phyloP scores from a whole-genome alignment of 106 monocot genomes.

The Posidonia australis region DNA sequence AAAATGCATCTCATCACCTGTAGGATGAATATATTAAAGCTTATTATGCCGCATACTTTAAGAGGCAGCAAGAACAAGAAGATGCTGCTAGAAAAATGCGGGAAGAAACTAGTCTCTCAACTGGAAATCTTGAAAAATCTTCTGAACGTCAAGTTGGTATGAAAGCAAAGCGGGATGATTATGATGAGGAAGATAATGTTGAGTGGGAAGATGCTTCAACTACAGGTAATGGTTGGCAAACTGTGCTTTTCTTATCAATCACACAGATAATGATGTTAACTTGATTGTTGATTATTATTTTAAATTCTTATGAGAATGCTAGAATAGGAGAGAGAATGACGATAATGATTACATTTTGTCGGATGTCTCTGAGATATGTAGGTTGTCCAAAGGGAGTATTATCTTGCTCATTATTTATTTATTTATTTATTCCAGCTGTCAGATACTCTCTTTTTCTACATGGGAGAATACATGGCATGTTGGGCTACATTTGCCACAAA shows the following conservation, averaged over 20 bases:
- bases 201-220: slow-evolving; percentile 73
- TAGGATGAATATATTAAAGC: slow-evolving; percentile 87
- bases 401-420: no score
- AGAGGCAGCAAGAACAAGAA: slow-evolving; percentile 58
- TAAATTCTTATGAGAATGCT: no score
- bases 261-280: no score
- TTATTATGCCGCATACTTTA: slow-evolving; percentile 58
- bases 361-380: no score
- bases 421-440: no score
- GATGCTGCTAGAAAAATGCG: slow-evolving; percentile 31
- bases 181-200: slow-evolving; percentile 53
- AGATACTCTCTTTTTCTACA: no score
- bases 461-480: no score
- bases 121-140: slow-evolving; percentile 24
- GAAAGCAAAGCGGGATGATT: slow-evolving; percentile 76
- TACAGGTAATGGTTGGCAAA: slow-evolving; percentile 22
- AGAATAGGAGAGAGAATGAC: no score
- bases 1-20: slow-evolving; percentile 1
- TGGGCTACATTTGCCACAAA: no score
- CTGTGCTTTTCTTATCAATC: neutral
- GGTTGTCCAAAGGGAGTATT: no score
- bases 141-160: slow-evolving; percentile 56
- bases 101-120: slow-evolving; percentile 19
- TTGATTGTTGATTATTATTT: no score
- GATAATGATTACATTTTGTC: no score